Conservation (phyloP, 768 basidiomycete genomes). For the Lentinula detonsa region DNA sequence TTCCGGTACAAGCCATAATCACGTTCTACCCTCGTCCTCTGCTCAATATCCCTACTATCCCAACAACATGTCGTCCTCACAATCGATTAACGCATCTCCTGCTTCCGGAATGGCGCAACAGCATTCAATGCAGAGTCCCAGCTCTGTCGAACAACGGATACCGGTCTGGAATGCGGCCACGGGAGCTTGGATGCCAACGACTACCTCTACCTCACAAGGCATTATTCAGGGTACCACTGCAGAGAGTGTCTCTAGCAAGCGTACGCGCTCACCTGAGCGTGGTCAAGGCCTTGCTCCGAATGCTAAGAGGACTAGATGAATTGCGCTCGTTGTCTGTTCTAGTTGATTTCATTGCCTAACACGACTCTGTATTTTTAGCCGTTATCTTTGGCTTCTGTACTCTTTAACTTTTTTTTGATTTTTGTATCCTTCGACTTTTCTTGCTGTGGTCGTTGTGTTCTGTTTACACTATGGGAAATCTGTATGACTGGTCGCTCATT, state of each 20-base stretch:
- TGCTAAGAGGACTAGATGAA: neutral
- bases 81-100: neutral
- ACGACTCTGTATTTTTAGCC: neutral
- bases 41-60: neutral
- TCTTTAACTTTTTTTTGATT: neutral
- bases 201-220: neutral
- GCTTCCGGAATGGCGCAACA: neutral
- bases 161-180: constrained; percentile 1
- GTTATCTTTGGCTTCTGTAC: neutral
- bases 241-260: neutral
- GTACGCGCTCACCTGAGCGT: neutral
- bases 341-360: neutral
- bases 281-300: neutral
- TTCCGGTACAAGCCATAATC: neutral
- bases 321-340: neutral
- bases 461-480: neutral
- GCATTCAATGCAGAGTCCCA: neutral
- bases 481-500: too few species aligned
- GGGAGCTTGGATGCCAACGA: constrained; percentile 1
- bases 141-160: neutral
- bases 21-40: neutral
- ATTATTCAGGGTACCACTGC: neutral
- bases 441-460: neutral
- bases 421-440: neutral
- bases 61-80: neutral